phyloP scores from a whole-genome alignment of 306 rosid species.

The Prunus davidiana region DNA sequence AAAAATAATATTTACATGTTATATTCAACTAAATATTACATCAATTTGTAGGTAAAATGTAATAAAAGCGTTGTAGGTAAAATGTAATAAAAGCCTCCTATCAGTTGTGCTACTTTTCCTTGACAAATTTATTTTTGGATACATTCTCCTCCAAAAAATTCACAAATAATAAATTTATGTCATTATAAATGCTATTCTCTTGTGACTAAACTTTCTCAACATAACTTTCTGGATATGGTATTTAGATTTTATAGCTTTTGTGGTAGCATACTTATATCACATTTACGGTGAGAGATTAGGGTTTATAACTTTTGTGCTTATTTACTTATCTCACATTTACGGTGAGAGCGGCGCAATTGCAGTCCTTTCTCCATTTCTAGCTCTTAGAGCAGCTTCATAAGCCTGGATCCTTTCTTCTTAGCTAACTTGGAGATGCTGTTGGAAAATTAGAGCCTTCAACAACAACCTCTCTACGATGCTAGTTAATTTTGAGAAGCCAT shows the following conservation, averaged over 20 bases:
- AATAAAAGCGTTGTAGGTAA: no score
- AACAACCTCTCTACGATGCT: background rate
- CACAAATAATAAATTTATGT: no score
- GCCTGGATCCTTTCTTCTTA: background rate
- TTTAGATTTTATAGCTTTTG: background rate
- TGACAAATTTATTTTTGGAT: no score
- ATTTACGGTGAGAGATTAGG: background rate
- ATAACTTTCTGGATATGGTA: background rate
- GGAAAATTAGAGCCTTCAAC: background rate
- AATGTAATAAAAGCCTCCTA: no score
- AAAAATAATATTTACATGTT: no score
- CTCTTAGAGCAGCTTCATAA: background rate
- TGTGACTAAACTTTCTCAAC: background rate
- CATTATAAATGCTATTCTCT: background rate
- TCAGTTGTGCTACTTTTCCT: no score
- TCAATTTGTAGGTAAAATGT: no score
- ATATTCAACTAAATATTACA: no score
- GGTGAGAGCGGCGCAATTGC: background rate
- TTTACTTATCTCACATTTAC: background rate
- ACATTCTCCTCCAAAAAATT: no score
- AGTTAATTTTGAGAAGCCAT: background rate
- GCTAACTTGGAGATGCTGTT: background rate
- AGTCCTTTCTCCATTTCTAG: background rate
- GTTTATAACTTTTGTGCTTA: background rate
- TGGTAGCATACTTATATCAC: background rate